Percentiles rank a stretch among this genome's conserved stretches.
Conservation (phyloP, 2,329 filamentous ascomycete genomes). For the Fusarium subtropicale region DNA sequence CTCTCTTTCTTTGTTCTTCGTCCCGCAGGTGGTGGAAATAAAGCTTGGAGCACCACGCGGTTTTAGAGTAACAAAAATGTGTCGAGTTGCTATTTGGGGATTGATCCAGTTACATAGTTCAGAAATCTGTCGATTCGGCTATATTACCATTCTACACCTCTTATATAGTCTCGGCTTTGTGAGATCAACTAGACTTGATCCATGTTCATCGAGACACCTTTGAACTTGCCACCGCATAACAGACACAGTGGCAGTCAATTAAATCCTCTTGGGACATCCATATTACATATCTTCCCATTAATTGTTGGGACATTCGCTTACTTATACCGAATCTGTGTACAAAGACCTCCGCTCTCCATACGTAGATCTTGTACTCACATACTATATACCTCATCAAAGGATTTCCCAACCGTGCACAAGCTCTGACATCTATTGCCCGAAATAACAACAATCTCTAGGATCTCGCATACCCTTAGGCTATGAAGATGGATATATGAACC, state of each 20-base stretch:
- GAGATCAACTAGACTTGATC: too few species aligned
- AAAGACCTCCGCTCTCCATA: not conserved
- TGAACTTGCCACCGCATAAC: not conserved
- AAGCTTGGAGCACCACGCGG: not conserved
- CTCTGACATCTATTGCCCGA: accelerated
- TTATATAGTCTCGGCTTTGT: too few species aligned
- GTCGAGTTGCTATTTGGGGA: not conserved
- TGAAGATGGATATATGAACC: slow-evolving; percentile 2
- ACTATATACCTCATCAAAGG: not conserved
- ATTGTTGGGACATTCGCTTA: too few species aligned
- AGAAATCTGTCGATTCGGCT: not conserved
- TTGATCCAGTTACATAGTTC: too few species aligned
- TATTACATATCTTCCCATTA: not conserved
- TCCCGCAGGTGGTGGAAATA: too few species aligned
- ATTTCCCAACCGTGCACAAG: not conserved
- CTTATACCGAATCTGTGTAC: not conserved
- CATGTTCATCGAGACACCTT: too few species aligned
- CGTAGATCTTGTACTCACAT: not conserved
- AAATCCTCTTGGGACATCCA: not conserved
- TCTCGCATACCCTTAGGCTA: too few species aligned
- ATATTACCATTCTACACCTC: not conserved
- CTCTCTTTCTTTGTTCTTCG: not conserved
- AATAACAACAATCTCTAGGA: not conserved
- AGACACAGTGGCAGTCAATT: not conserved
- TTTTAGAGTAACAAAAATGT: not conserved